Evolutionary conservation across 2,329 filamentous ascomycete genomes (phyloP).

Genomic region (Zalaria obscura): DNA sequence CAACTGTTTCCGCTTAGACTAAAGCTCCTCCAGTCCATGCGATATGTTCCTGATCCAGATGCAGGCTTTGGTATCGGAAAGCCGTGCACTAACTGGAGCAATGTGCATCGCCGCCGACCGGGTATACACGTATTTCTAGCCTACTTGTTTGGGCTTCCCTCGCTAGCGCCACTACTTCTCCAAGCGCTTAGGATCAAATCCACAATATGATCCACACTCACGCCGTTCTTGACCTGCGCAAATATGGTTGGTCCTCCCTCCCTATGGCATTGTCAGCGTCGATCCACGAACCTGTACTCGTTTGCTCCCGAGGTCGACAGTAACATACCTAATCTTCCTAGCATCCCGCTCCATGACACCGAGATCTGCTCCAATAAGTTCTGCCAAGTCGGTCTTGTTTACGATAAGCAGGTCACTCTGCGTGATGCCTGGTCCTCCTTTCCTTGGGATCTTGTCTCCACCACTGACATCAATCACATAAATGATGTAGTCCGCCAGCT

Average conservation of each 20-base stretch:
- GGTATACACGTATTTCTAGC: too few relatives aligned
- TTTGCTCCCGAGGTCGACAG: not conserved
- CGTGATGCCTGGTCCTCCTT: constrained; percentile 93
- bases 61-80: too few relatives aligned
- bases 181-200: constrained; percentile 82
- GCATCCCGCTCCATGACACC: constrained; percentile 90
- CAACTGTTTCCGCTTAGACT: too few relatives aligned
- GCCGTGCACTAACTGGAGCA: too few relatives aligned
- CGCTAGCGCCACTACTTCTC: constrained; percentile 67
- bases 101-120: too few relatives aligned
- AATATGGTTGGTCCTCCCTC: constrained; percentile 94
- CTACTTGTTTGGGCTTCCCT: constrained; percentile 18
- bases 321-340: constrained; percentile 54
- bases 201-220: constrained; percentile 74
- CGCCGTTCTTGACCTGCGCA: constrained; percentile 88
- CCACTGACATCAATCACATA: constrained; percentile 97
- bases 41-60: too few relatives aligned
- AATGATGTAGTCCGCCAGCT: constrained; percentile 93
- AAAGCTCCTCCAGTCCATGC: too few relatives aligned
- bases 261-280: constrained; percentile 23
- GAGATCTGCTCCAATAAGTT: constrained; percentile 79
- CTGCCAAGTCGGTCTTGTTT: constrained; percentile 93
- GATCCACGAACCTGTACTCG: not conserved
- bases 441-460: constrained; percentile 90
- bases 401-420: constrained; percentile 88